phyloP scores from a whole-genome alignment of 1,284 basidiomycete genomes.

The Trichosporon coremiiforme region DNA sequence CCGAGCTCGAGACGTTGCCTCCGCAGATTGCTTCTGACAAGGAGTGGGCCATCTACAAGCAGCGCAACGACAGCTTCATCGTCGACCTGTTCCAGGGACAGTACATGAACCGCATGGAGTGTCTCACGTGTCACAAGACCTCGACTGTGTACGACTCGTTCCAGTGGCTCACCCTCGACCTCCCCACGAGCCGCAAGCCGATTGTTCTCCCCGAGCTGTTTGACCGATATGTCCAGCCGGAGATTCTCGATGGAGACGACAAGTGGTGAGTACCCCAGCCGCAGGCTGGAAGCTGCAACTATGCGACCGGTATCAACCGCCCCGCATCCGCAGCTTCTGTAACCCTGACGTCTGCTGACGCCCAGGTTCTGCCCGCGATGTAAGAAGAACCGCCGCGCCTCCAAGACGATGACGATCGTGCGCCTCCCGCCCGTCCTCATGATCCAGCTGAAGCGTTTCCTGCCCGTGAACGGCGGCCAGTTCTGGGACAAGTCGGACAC shows the following conservation, averaged over 20 bases:
- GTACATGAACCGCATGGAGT: slow-evolving; percentile 86
- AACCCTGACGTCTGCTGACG: background rate
- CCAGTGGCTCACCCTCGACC: slow-evolving; percentile 90
- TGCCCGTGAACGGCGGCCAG: slow-evolving; percentile 71
- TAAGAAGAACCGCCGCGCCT: slow-evolving; percentile 78
- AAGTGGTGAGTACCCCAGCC: slow-evolving; percentile 70
- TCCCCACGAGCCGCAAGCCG: slow-evolving; percentile 70
- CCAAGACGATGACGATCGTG: slow-evolving; percentile 81
- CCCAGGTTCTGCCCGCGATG: slow-evolving; percentile 90
- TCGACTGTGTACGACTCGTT: slow-evolving; percentile 98
- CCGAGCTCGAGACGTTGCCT: slow-evolving; percentile 80
- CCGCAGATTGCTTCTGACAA: slow-evolving; percentile 87
- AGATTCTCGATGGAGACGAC: slow-evolving; percentile 89
- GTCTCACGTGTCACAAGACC: slow-evolving; percentile 86
- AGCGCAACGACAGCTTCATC: slow-evolving; percentile 88
- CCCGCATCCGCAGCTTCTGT: too few relatives aligned
- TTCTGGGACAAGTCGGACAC: slow-evolving; percentile 96
- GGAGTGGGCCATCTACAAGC: slow-evolving; percentile 90
- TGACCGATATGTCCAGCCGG: slow-evolving; percentile 86
- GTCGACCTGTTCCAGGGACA: slow-evolving; percentile 99
- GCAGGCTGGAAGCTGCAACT: background rate
- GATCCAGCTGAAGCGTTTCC: slow-evolving; percentile 96
- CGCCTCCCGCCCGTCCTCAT: slow-evolving; percentile 90
- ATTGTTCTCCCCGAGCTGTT: slow-evolving; percentile 79
- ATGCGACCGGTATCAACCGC: too few relatives aligned